Evolutionary conservation across 257 asterid species (phyloP).

Genomic region (Apocynum venetum): DNA sequence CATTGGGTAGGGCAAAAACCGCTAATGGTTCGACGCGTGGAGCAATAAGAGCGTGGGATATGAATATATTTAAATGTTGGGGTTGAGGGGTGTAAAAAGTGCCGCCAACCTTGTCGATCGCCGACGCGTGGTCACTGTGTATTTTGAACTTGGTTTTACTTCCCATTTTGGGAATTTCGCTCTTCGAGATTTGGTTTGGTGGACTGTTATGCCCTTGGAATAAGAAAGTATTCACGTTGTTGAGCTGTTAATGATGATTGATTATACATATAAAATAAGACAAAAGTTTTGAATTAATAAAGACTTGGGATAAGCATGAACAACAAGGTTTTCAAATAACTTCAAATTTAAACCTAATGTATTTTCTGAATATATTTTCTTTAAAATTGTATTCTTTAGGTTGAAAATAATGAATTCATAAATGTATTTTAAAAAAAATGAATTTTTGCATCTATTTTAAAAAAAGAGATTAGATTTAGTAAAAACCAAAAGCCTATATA

Average conservation of each 20-base stretch:
- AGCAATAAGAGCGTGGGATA: not conserved
- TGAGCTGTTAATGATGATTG: not conserved
- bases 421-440: too few relatives aligned
- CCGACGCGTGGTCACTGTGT: conserved; percentile 25
- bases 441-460: too few relatives aligned
- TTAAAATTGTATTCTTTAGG: too few relatives aligned
- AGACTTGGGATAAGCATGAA: not conserved
- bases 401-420: too few relatives aligned
- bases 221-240: not conserved
- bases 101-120: conserved; percentile 27
- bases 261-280: not conserved
- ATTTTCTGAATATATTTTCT: too few relatives aligned
- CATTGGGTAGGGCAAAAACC: not conserved
- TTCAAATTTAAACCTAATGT: too few relatives aligned
- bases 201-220: conserved; percentile 29
- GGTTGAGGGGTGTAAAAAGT: conserved; percentile 5
- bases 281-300: not conserved
- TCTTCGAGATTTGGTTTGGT: conserved; percentile 11
- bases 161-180: conserved; percentile 26
- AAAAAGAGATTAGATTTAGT: too few relatives aligned
- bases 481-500: too few relatives aligned
- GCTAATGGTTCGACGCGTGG: conserved; percentile 18
- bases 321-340: too few relatives aligned
- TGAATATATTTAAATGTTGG: not conserved
- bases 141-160: conserved; percentile 4